Base-by-base conservation (phyloP, 306 rosid genomes). In the Vigna angularis region DNA sequence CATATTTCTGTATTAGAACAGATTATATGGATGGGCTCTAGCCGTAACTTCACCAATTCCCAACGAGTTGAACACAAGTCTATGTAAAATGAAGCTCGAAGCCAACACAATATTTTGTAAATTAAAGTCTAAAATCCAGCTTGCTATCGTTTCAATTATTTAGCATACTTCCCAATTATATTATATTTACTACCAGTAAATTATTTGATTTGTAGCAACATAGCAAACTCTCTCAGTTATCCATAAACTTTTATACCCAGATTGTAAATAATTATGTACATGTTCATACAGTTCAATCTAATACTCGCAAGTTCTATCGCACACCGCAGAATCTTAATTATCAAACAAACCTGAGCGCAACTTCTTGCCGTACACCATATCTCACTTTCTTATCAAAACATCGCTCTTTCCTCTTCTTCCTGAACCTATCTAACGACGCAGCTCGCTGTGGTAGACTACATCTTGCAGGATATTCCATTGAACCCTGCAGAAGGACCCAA, bases 351-450 rank as follows among this genome's bases (percentile, higher is more conserved):
- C 97, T 93, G 90, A 93, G 97, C 5, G 98, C 98, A 73, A 93
- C 98, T 83, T 93, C 98, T 85, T 93, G 98, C 62, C 98, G 98
- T 20, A 93, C 98, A 57, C 93, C 44, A 69, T 93, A 93, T 89
- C 97, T 79, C 66, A 93, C 98, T 93, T 90, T 93, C 87, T 93
- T 93, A 72, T 93, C 98, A 80, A 87, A 93, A 89, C 93, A 87
- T 53, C 98, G 88, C 73, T 89, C 91, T 82, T 93, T 90, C 74
- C 96, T 93, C 86, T 93, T 93, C 87, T 93, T 96, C 24, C 98
- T 89, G 73, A 93, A 93, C 86, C 98, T 89, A 76, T 9, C 78
- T 87, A 93, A 91, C 2, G 98, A 93, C 14, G 98, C 98, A 14
- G 83, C 96, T 81, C 98, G 91, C 57, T 90, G 97, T 51, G 91